Base-by-base conservation (phyloP, 495 filamentous ascomycete species). In the Pyrenula massariospora region DNA sequence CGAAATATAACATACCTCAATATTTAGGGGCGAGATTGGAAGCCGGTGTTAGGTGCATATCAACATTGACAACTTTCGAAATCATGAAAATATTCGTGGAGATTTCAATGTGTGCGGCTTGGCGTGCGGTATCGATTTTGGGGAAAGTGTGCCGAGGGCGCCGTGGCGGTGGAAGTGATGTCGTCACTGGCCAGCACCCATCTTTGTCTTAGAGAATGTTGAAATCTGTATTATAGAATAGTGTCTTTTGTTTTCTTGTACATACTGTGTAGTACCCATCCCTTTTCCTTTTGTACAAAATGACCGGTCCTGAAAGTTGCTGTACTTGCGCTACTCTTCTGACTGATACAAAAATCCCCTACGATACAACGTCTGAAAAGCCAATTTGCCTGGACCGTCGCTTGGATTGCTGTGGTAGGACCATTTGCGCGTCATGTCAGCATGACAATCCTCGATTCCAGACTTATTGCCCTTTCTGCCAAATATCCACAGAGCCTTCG, bases 351-450 rank as follows among this genome's bases (percentile, higher is more conserved):
- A 62, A 65, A 48, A 61, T 65, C 47, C 57, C 64, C 1, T 74
- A 74, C 60, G 65, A 75, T 58, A 68, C 72, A 54, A 74, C 77
- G 57, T 73, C 68, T 12, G 80, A 84, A 67, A 84, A 83, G 63
- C 74, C 77, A n/a, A 63, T 73, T 11, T 67, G 71, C 2, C 63
- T 71, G 24, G 69, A 82, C 61, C 70, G 80, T 10, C 68, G 67
- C 36, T 69, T 85, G 50, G 70, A 73, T 48, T 91, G 87, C 67
- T 91, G 87, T 62, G 68, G 68, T 25, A 75, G 88, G 50, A 67
- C 75, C 10, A 86, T 90, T 59, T 91, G 88, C 63, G 76, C 79
- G 2, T 69, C 68, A 48, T 92, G 88, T 71, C 72, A 57, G 84
- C 83, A 73, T 48, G 71, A 73, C 50, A 91, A 91, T 63, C 70